Evolutionary conservation across 2,329 filamentous ascomycete species (phyloP).

Genomic region (Xylariaceae sp.): DNA sequence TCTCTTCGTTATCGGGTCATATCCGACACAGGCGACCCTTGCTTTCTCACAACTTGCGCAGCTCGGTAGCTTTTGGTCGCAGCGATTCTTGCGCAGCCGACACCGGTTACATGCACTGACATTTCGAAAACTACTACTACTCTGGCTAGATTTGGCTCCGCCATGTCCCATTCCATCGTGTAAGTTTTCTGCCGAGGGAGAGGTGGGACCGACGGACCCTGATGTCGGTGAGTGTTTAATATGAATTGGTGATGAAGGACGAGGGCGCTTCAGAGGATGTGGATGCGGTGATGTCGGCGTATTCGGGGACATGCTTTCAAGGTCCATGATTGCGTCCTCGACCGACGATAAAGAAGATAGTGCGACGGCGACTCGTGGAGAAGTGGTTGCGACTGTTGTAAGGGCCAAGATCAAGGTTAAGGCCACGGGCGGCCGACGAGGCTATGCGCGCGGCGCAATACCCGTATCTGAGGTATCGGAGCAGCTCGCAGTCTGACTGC

Average conservation of each 20-base stretch:
- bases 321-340: constrained; percentile 15
- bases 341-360: neutral
- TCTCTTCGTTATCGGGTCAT: constrained; percentile 94
- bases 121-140: constrained; percentile 74
- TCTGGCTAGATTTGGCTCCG: constrained; percentile 59
- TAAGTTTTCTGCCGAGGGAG: constrained; percentile 40
- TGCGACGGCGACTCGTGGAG: neutral
- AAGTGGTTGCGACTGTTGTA: neutral
- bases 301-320: constrained; percentile 52
- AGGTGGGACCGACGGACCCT: constrained; percentile 46
- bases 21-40: constrained; percentile 89
- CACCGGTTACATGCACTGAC: constrained; percentile 96
- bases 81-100: constrained; percentile 89
- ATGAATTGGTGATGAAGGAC: constrained; percentile 55
- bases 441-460: constrained; percentile 9
- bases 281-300: constrained; percentile 57
- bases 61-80: constrained; percentile 89
- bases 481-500: neutral
- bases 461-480: neutral
- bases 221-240: constrained; percentile 53
- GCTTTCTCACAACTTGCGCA: constrained; percentile 94
- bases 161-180: constrained; percentile 42
- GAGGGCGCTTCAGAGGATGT: constrained; percentile 64
- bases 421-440: constrained; percentile 2
- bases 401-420: neutral